Evolutionary conservation across 345 rosid genomes (phyloP), one percentile per base, ranked within the genome.

Genomic region (Eucalyptus regnans): DNA sequence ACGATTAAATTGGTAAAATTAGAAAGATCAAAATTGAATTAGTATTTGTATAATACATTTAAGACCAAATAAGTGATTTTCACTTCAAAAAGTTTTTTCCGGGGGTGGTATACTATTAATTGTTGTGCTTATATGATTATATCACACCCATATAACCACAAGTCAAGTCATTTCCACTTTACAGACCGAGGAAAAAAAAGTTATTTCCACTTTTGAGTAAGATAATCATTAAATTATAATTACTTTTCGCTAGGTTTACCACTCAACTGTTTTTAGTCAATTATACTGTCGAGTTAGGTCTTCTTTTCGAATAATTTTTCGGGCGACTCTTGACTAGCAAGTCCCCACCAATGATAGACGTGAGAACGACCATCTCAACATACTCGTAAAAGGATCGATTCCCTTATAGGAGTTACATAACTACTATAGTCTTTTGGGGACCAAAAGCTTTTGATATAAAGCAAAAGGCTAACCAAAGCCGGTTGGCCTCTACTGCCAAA

Each of bases 21-120:
- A 5, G 0, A n/a, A 71, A 71, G 2, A 33, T 68, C 2, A 18
- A 18, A 37, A 71, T 71, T 37, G 25, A 71, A 17, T 18, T 37
- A 13, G 9, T 12, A 33, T 71, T 2, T 3, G 7, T 37, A 0
- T 22, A 9, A 1, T 33, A 71, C 2, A 11, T 71, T 17, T 37
- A 71, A 8, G 13, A 8, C 0, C 16, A 7, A 33, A 4, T 4
- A 17, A 0, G 27, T 76, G 23, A 76, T 76, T 76, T 76, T 76
- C 8, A 9, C 46, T 18, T 12, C 27, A 18, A 71, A 33, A 68
- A 5, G 2, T 3, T 5, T 76, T 16, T 66, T n/a, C 20, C 20
- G 1, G 14, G 46, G 3, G 23, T 18, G 80, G 44, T 33, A 20
- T 71, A 71, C 44, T 71, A 22, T 33, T 71, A 3, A 33, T 22